Conservation (phyloP, 164 flowering plant species). For the Tetrastigma voinierianum region DNA sequence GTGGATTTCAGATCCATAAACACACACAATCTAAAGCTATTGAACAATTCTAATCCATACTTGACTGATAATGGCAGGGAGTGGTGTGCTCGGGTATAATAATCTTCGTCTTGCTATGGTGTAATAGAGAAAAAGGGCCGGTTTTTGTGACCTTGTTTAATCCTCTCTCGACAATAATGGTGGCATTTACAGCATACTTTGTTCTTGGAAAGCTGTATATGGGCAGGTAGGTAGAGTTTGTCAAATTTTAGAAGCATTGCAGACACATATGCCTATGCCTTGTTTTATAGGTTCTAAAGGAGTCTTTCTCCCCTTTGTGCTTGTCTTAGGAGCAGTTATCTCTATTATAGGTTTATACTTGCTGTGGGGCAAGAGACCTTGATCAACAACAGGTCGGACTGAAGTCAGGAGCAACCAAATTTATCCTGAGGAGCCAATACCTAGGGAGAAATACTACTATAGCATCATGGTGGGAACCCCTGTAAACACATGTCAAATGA, state of each 20-base stretch:
- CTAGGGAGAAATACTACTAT: background rate
- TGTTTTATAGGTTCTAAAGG: background rate
- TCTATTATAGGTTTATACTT: slow-evolving; percentile 73
- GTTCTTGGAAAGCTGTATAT: slow-evolving; percentile 55
- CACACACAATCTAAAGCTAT: background rate
- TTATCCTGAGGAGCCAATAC: background rate
- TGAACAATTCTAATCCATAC: background rate
- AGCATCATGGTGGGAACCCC: no score
- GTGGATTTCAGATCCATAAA: background rate
- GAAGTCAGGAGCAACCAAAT: slow-evolving; percentile 9
- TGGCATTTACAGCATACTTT: slow-evolving; percentile 64
- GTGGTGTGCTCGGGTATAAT: slow-evolving; percentile 59
- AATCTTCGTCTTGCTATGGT: slow-evolving; percentile 67
- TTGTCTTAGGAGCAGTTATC: slow-evolving; percentile 59
- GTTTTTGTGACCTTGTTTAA: slow-evolving; percentile 89
- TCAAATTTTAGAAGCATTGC: no score
- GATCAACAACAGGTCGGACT: slow-evolving; percentile 28
- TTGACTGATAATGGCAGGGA: slow-evolving; percentile 46
- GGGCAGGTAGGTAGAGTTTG: slow-evolving; percentile 53
- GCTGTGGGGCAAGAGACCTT: slow-evolving; percentile 83
- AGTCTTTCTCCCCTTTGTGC: slow-evolving; percentile 30
- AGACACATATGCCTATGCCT: no score
- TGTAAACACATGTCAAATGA: background rate
- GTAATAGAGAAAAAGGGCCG: slow-evolving; percentile 71
- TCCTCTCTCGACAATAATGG: slow-evolving; percentile 65